phyloP scores from a whole-genome alignment of 2,329 filamentous ascomycete genomes.

The Cercospora sp. region DNA sequence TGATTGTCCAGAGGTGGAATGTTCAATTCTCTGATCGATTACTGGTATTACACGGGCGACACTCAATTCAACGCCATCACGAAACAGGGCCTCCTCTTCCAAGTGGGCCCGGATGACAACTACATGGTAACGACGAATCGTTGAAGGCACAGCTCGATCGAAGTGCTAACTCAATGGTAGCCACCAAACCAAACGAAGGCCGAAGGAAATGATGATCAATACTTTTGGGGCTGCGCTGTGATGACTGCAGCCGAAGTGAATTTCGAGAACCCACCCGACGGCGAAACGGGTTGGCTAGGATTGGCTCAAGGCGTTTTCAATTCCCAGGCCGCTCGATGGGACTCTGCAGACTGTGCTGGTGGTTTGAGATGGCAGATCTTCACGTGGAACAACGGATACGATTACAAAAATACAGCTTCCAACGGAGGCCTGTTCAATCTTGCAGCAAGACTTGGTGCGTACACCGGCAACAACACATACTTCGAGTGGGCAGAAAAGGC shows the following conservation, averaged over 20 bases:
- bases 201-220: slow-evolving; percentile 57
- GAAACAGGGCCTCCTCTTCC: slow-evolving; percentile 59
- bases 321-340: slow-evolving; percentile 42
- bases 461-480: slow-evolving; percentile 56
- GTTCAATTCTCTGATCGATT: slow-evolving; percentile 1
- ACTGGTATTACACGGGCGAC: slow-evolving; percentile 61
- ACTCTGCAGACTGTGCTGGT: slow-evolving; percentile 41
- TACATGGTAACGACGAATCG: slow-evolving; percentile 49
- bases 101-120: slow-evolving; percentile 59
- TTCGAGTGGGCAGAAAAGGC: slow-evolving; percentile 60
- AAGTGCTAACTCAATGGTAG: background rate
- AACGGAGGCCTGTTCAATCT: slow-evolving; percentile 56
- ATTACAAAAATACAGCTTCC: slow-evolving; percentile 60
- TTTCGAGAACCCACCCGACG: slow-evolving; percentile 45
- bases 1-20: background rate
- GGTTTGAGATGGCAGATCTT: slow-evolving; percentile 45
- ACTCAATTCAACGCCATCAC: slow-evolving; percentile 61
- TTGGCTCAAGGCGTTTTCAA: slow-evolving; percentile 48
- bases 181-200: slow-evolving; percentile 46
- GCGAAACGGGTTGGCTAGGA: slow-evolving; percentile 48
- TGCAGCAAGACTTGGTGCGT: slow-evolving; percentile 45
- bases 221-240: slow-evolving; percentile 57
- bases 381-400: slow-evolving; percentile 52
- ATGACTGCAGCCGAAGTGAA: slow-evolving; percentile 57
- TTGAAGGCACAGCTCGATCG: background rate